Base-by-base conservation (phyloP, 2,329 filamentous ascomycete genomes). In the Fulvia fulva region DNA sequence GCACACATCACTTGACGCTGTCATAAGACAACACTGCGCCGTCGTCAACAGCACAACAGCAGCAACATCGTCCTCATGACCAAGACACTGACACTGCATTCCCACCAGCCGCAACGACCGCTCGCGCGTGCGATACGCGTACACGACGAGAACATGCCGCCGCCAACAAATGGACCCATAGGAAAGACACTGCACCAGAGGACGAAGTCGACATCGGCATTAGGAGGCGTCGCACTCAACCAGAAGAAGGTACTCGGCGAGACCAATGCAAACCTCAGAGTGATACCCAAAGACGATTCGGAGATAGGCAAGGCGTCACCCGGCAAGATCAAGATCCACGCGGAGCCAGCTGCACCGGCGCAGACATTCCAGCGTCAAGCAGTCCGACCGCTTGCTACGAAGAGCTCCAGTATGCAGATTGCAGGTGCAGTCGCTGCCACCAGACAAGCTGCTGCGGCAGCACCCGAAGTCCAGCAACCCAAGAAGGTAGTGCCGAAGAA, bases 121-220 rank as follows among this genome's bases (percentile, higher is more conserved):
- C 59, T 50, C 32, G 32, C 53, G 51, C 82, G 85, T 70, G 74
- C 78, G 50, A 74, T 86, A 72, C 83, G 83, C 73, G 78, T 82
- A 68, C 81, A 81, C 71, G 88, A 91, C 76, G 90, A 95, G 76
- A 94, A 94, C 74, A 76, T 80, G 59, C 65, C 66, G 19, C 64
- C 70, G 47, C 70, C 70, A 51, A 77, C 80, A 55, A 73, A 78
- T 55, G 75, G 73, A 45, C 70, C 72, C 54, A 63, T 79, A 60
- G 82, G 83, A 65, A 85, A 85, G 71, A 77, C 82, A 54, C 77
- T 91, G 61, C 90, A 95, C 67, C 87, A 91, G 68, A 87, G 88
- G 63, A 87, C 91, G 77, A 96, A 96, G 76, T 95, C 91, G 8
- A 65, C 63, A 21, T 60, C 61, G 19, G 59, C 58, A 43, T 57